A percentile compares a stretch with the other conserved stretches of the same genome.
These are phyloP conservation scores for Podaxis carcinomalis DNA, from an alignment of 768 basidiomycete genomes.

Conservation along the genomic window DNA sequence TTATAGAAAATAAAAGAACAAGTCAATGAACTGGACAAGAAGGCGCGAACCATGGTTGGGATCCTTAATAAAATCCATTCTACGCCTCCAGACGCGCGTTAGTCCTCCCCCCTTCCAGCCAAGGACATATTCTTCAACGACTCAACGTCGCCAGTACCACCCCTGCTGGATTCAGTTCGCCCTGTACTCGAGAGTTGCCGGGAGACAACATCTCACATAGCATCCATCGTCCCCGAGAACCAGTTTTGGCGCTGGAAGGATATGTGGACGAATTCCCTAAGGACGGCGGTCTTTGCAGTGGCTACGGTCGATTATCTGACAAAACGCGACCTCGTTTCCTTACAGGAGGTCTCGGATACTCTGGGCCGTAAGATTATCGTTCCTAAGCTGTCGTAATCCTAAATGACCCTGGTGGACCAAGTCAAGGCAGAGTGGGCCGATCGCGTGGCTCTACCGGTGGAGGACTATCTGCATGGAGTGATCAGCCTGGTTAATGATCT, in stretches of 20 bases:
- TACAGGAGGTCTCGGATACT: constrained; percentile 44
- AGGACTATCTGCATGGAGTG: constrained; percentile 80
- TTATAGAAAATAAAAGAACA: constrained; percentile 77
- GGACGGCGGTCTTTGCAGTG: constrained; percentile 62
- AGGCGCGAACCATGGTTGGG: constrained; percentile 68
- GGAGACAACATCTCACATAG: constrained; percentile 47
- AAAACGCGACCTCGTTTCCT: constrained; percentile 51
- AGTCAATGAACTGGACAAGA: constrained; percentile 71
- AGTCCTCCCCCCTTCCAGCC: constrained; percentile 18
- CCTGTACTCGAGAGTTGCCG: constrained; percentile 54
- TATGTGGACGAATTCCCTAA: constrained; percentile 71
- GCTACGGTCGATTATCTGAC: constrained; percentile 64
- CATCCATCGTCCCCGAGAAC: constrained; percentile 56
- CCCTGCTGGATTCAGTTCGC: constrained; percentile 51
- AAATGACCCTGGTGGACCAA: constrained; percentile 22
- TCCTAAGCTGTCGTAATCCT: background rate
- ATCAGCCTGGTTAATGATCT: constrained; percentile 79
- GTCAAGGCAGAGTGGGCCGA: constrained; percentile 71
- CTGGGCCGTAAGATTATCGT: constrained; percentile 59
- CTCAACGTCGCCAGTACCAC: constrained; percentile 44
- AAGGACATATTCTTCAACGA: background rate
- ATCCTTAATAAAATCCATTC: constrained; percentile 77
- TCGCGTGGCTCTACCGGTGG: constrained; percentile 56
- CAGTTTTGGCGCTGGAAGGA: constrained; percentile 87
- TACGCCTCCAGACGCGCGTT: constrained; percentile 57